Percentiles rank a stretch among this genome's conserved stretches.
Evolutionary conservation across 129 eudicot species (phyloP).

Genomic region (Kitagawia praeruptora): DNA sequence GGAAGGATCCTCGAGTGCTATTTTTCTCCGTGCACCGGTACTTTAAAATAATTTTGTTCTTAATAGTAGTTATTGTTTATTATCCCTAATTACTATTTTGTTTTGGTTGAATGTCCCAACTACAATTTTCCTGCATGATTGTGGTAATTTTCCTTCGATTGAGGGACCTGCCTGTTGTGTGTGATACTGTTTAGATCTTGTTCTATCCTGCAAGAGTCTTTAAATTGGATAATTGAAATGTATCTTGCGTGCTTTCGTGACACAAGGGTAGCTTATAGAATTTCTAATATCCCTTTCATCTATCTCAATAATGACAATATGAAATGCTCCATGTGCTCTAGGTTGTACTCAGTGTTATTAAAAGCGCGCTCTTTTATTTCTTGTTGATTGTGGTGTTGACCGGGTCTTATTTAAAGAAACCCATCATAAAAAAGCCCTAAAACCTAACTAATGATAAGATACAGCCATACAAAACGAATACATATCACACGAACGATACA

Average conservation of each 20-base stretch:
- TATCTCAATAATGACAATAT: too few relatives aligned
- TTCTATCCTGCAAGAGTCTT: background rate
- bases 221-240: background rate
- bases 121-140: background rate
- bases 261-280: background rate
- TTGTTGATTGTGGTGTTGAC: too few relatives aligned
- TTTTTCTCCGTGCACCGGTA: slow-evolving; percentile 98
- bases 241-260: background rate
- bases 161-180: background rate
- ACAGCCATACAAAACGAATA: too few relatives aligned
- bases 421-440: too few relatives aligned
- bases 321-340: background rate
- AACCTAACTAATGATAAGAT: too few relatives aligned
- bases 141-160: background rate
- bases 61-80: background rate
- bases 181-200: background rate
- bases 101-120: background rate
- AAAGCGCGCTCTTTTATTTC: too few relatives aligned
- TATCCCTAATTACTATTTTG: background rate
- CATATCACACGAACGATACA: too few relatives aligned
- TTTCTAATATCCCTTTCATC: background rate
- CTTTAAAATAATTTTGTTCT: background rate
- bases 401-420: too few relatives aligned
- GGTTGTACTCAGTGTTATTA: too few relatives aligned
- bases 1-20: slow-evolving; percentile 75